Conservation (phyloP, 2,329 filamentous ascomycete species). For the Diaporthe eres region DNA sequence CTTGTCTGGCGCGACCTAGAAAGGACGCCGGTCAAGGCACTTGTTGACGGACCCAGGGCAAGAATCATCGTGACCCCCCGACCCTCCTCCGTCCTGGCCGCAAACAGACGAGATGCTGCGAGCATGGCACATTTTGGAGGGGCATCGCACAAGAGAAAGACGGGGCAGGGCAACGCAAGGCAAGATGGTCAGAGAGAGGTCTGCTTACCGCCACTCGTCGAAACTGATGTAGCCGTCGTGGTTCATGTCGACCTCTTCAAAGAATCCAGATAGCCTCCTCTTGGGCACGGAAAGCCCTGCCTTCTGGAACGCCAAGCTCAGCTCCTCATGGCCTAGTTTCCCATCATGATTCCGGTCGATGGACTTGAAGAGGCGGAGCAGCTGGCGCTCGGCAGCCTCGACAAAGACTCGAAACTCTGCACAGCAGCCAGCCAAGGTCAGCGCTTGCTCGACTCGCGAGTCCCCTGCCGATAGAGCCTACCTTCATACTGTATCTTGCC, state of each 20-base stretch:
- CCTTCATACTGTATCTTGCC: slow-evolving; percentile 93
- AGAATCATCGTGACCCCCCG: background rate
- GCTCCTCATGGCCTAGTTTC: slow-evolving; percentile 87
- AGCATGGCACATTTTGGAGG: background rate
- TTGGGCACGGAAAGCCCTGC: slow-evolving; percentile 85
- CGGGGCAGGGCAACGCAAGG: background rate
- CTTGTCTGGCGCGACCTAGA: background rate
- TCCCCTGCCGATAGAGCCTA: slow-evolving; percentile 57
- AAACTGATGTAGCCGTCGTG: slow-evolving; percentile 90
- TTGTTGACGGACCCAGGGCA: background rate
- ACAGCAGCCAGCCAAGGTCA: slow-evolving; percentile 35
- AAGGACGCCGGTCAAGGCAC: background rate
- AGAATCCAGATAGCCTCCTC: slow-evolving; percentile 86
- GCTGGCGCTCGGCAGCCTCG: slow-evolving; percentile 86
- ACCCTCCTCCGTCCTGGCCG: too few species aligned
- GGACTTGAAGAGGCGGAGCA: slow-evolving; percentile 84
- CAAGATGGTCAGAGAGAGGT: slow-evolving; percentile 39
- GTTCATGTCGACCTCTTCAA: slow-evolving; percentile 90
- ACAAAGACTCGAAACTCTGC: slow-evolving; percentile 93
- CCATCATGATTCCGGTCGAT: slow-evolving; percentile 92
- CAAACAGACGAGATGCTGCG: background rate
- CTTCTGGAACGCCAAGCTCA: slow-evolving; percentile 81
- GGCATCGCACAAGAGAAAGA: background rate
- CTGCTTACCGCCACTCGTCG: slow-evolving; percentile 92
- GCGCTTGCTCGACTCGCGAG: slow-evolving; percentile 19